Evolutionary conservation across 148 eudicot species (phyloP).

Genomic region (Silene uniflora): DNA sequence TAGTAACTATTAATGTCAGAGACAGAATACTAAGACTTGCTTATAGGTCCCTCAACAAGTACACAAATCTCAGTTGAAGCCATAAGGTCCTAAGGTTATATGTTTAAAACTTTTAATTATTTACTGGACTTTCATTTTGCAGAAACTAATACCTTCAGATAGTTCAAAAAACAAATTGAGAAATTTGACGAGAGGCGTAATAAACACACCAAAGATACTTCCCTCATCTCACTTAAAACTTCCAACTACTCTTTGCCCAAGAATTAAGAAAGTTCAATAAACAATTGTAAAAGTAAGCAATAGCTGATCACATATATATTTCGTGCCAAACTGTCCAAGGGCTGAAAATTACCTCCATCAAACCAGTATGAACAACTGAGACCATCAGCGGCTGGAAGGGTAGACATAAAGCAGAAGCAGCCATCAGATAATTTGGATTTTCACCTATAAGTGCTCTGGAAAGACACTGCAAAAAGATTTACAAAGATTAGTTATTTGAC

Average conservation of each 20-base stretch:
- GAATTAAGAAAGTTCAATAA: too few species aligned
- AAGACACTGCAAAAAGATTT: conserved; percentile 57
- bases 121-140: too few species aligned
- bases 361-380: conserved; percentile 87
- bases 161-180: too few species aligned
- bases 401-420: conserved; percentile 76
- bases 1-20: background rate
- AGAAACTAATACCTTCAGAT: too few species aligned
- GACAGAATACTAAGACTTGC: background rate
- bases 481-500: conserved; percentile 4
- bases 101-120: too few species aligned
- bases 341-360: conserved; percentile 78
- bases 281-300: background rate
- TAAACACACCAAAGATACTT: background rate
- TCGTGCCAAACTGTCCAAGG: background rate
- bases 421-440: conserved; percentile 82
- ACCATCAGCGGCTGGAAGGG: conserved; percentile 97
- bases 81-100: too few species aligned
- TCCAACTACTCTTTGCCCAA: too few species aligned
- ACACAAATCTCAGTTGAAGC: too few species aligned
- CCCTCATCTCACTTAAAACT: background rate
- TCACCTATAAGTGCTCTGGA: conserved; percentile 78
- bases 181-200: too few species aligned
- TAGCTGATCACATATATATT: background rate
- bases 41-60: background rate